Base-by-base conservation (phyloP, 805 yeast species). In the Candida hungchunana region DNA sequence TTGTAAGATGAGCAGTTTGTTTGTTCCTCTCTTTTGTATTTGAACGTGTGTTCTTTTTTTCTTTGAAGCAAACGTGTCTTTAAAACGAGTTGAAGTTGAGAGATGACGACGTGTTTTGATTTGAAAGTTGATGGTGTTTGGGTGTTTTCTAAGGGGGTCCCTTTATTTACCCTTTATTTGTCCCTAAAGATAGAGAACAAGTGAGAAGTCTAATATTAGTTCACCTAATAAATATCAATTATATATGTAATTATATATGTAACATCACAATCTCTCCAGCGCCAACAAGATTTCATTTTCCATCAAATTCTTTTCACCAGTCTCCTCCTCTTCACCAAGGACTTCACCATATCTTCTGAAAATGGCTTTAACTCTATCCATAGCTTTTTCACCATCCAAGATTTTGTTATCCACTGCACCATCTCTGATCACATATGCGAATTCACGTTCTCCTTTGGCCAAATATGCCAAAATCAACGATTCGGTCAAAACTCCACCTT, bases 341-440 rank as follows among this genome's bases (percentile, higher is more conserved):
- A 71, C 63, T n/a, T 71, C 77, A 8, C 82, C 79, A 48, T 71
- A 77, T 1, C 56, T 59, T 43, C 71, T 66, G 44, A 76, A 63
- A 7, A 63, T 44, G 8, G 51, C 58, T 46, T 72, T 74, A 7
- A 75, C 50, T n/a, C 48, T 48, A 13, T 60, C 60, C 5, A 61
- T 51, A 20, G 73, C 76, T 3, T 48, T 46, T 19, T 66, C 72
- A 22, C 71, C 67, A 12, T 47, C 46, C 3, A 74, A 42, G 5
- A 61, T 30, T 5, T 55, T 59, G 36, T 64, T 67, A 24, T 56
- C 59, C 1, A 62, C 47, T 0, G 75, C 71, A 44, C 71, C 73
- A 28, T 74, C 77, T 41, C 65, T 60, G 10, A 75, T 51, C 28
- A 73, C 66, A 36, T 64, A 59, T 0, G 80, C 79, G 54, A 77